A percentile compares a stretch with the other conserved stretches of the same genome.
phyloP scores from a whole-genome alignment of 2,329 filamentous ascomycete genomes.

The Thielaviopsis populi region DNA sequence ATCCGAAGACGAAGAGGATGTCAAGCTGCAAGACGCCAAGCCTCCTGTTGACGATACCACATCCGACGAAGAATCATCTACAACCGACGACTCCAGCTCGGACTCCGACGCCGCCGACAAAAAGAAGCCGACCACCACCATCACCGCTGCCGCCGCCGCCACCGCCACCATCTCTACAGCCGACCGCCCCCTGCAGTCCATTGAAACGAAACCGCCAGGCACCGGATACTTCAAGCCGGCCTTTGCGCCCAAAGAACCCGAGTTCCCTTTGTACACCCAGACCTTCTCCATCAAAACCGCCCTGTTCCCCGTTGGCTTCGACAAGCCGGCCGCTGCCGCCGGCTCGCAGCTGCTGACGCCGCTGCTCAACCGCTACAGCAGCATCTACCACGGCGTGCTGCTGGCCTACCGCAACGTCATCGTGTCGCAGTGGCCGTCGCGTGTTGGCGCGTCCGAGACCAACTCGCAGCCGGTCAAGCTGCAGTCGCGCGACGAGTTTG shows the following conservation, averaged over 20 bases:
- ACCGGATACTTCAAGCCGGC: slow-evolving; percentile 27
- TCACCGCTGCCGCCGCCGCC: slow-evolving; percentile 18
- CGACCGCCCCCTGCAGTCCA: slow-evolving; percentile 22
- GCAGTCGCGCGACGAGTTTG: slow-evolving; percentile 60
- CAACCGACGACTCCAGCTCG: slow-evolving; percentile 18
- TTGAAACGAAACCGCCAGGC: slow-evolving; percentile 21
- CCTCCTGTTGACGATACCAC: slow-evolving; percentile 21
- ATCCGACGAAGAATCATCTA: slow-evolving; percentile 18
- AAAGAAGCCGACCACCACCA: slow-evolving; percentile 21
- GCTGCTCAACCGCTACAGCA: slow-evolving; percentile 61
- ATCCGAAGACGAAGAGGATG: not conserved
- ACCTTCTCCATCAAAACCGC: slow-evolving; percentile 69
- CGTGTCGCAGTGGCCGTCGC: slow-evolving; percentile 44
- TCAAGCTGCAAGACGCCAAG: slow-evolving; percentile 20
- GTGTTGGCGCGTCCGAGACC: slow-evolving; percentile 31
- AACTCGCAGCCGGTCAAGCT: slow-evolving; percentile 32
- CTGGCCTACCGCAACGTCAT: slow-evolving; percentile 57
- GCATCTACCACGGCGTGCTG: slow-evolving; percentile 56
- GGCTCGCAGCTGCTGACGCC: slow-evolving; percentile 62
- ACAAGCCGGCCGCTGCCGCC: slow-evolving; percentile 53
- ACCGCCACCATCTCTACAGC: slow-evolving; percentile 22
- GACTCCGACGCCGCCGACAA: slow-evolving; percentile 20
- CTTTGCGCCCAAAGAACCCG: slow-evolving; percentile 27
- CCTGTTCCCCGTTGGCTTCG: slow-evolving; percentile 55
- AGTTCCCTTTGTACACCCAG: slow-evolving; percentile 62